Percentiles rank a stretch among this genome's conserved stretches.
These are phyloP conservation scores for Mortierella sp. DNA, from an alignment of 371 early-diverging fungal genomes.

Conservation along the genomic window DNA sequence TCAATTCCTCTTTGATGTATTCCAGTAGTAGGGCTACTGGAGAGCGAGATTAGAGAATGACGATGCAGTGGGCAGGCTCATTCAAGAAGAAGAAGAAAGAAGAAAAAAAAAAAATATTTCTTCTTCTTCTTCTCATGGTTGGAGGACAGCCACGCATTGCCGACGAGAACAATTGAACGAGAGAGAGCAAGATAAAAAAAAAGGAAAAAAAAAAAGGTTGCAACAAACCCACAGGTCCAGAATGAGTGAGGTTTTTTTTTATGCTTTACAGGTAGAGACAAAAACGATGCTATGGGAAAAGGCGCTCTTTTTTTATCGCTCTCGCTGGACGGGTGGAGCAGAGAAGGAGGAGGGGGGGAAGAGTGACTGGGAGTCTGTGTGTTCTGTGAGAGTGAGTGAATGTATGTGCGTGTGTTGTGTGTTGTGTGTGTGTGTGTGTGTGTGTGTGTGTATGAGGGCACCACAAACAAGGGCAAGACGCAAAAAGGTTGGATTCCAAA, in stretches of 20 bases:
- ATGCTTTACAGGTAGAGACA: too few relatives aligned
- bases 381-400: too few relatives aligned
- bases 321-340: not conserved
- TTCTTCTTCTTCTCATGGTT: too few relatives aligned
- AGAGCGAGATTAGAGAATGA: too few relatives aligned
- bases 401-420: too few relatives aligned
- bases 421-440: not conserved
- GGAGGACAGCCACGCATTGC: not conserved
- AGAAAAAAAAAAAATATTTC: slow-evolving; percentile 5
- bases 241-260: too few relatives aligned
- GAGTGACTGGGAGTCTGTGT: not conserved
- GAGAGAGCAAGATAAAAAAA: slow-evolving; percentile 1
- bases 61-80: too few relatives aligned
- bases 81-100: too few relatives aligned
- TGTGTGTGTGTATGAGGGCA: not conserved
- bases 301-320: not conserved
- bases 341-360: not conserved
- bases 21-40: too few relatives aligned
- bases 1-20: too few relatives aligned
- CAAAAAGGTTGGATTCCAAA: not conserved
- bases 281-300: not conserved
- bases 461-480: slow-evolving; percentile 3
- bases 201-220: slow-evolving; percentile 5
- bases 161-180: not conserved
- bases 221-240: too few relatives aligned